Percentiles rank a stretch among this genome's conserved stretches.
phyloP scores from a whole-genome alignment of 140 eudicot genomes.

The Oenanthe javanica region DNA sequence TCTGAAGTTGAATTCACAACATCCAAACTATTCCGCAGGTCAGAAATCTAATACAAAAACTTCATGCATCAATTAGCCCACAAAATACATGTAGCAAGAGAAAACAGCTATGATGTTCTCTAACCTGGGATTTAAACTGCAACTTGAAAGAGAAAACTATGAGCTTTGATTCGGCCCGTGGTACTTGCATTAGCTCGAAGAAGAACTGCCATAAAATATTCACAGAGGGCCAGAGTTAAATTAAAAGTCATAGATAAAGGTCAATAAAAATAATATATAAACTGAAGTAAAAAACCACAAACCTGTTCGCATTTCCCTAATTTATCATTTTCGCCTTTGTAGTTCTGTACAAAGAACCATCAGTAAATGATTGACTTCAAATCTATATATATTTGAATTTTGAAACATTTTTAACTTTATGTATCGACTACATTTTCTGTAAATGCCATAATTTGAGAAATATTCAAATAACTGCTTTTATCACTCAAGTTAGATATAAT shows the following conservation, averaged over 20 bases:
- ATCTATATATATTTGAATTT: background rate
- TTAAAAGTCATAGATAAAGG: background rate
- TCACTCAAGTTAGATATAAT: background rate
- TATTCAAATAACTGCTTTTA: background rate
- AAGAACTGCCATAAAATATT: conserved; percentile 36
- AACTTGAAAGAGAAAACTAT: conserved; percentile 16
- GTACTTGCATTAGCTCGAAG: conserved; percentile 17
- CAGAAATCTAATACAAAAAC: conserved; percentile 52
- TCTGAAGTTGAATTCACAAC: conserved; percentile 58
- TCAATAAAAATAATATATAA: background rate
- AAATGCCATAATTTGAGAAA: background rate
- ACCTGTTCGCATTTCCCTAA: conserved; percentile 49
- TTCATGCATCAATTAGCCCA: background rate
- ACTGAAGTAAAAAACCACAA: background rate
- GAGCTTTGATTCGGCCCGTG: conserved; percentile 21
- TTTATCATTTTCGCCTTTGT: conserved; percentile 47
- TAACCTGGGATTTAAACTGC: conserved; percentile 17
- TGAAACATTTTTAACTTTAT: background rate
- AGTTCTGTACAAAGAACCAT: conserved; percentile 32
- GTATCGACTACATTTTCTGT: background rate
- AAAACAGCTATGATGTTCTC: background rate
- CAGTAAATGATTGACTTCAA: background rate
- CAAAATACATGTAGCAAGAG: conserved; percentile 5
- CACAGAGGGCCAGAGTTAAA: background rate
- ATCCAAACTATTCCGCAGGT: conserved; percentile 54